Percentiles rank a stretch among this genome's conserved stretches.
phyloP scores from a whole-genome alignment of 768 basidiomycete genomes.

The Gautieria morchelliformis region DNA sequence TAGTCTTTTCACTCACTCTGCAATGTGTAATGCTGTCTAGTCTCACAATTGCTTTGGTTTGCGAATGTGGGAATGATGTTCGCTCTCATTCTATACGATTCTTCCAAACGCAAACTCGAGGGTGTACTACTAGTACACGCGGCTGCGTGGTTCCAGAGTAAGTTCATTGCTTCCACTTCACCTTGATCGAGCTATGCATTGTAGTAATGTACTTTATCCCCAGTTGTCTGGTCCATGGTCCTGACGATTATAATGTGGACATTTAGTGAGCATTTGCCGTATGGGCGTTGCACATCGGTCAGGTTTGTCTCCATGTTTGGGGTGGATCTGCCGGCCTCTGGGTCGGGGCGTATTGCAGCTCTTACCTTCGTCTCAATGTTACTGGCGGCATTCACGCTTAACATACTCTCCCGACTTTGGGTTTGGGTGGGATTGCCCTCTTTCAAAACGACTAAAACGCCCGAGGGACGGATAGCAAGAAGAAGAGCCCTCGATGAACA shows the following conservation, averaged over 20 bases:
- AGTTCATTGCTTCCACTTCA: no score
- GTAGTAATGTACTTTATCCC: not conserved
- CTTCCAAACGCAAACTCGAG: not conserved
- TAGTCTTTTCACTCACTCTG: not conserved
- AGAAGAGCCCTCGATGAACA: no score
- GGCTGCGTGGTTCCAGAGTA: not conserved
- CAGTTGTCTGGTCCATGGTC: not conserved
- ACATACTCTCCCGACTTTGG: not conserved
- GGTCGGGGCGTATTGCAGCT: no score
- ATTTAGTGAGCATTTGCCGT: not conserved
- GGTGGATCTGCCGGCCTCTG: no score
- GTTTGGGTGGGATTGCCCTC: not conserved
- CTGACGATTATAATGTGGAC: constrained; percentile 1
- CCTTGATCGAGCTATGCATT: no score
- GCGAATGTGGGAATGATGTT: not conserved
- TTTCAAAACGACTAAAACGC: not conserved
- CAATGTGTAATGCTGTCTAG: not conserved
- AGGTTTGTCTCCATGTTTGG: not conserved
- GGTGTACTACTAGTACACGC: no score
- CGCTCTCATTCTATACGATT: not conserved
- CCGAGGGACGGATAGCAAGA: not conserved
- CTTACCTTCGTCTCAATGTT: no score
- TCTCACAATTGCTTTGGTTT: not conserved
- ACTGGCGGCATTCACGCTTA: no score
- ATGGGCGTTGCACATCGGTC: not conserved